A percentile compares a stretch with the other conserved stretches of the same genome.
phyloP scores from a whole-genome alignment of 2,329 filamentous ascomycete genomes.

The Helminthosporium solani region DNA sequence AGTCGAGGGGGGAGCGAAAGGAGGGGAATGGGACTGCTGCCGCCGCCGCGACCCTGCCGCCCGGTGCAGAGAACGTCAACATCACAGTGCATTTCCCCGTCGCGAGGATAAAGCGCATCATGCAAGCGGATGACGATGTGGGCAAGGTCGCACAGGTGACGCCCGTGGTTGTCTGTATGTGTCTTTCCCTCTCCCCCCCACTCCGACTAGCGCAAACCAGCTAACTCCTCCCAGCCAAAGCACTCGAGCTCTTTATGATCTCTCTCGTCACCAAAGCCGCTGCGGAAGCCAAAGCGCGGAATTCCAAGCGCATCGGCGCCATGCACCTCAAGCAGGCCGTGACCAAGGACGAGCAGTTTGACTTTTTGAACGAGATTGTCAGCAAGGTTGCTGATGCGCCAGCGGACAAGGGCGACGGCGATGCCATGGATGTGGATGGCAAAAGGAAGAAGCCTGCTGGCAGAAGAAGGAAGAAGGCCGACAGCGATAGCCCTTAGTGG shows the following conservation, averaged over 20 bases:
- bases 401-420: conserved; percentile 50
- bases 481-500: conserved; percentile 40
- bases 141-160: conserved; percentile 98
- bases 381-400: conserved; percentile 73
- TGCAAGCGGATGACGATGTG: conserved; percentile 98
- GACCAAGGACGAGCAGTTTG: conserved; percentile 84
- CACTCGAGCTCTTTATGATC: conserved; percentile 97
- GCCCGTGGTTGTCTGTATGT: conserved; percentile 81
- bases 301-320: conserved; percentile 85
- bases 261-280: conserved; percentile 87
- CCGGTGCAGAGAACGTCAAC: conserved; percentile 57
- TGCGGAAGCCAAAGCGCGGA: conserved; percentile 75
- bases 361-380: conserved; percentile 90
- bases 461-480: conserved; percentile 41
- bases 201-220: background rate
- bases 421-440: conserved; percentile 42
- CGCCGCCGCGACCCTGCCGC: conserved; percentile 10
- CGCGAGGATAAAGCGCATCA: conserved; percentile 96
- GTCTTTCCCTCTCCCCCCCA: background rate
- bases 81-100: conserved; percentile 97
- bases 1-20: conserved; percentile 25
- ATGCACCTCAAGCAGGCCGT: conserved; percentile 91
- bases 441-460: conserved; percentile 47
- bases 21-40: conserved; percentile 25
- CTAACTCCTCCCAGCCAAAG: conserved; percentile 65